A percentile compares a stretch with the other conserved stretches of the same genome.
These are phyloP conservation scores for Talaromyces trachyspermus DNA, from an alignment of 495 filamentous ascomycete genomes.

Conservation along the genomic window DNA sequence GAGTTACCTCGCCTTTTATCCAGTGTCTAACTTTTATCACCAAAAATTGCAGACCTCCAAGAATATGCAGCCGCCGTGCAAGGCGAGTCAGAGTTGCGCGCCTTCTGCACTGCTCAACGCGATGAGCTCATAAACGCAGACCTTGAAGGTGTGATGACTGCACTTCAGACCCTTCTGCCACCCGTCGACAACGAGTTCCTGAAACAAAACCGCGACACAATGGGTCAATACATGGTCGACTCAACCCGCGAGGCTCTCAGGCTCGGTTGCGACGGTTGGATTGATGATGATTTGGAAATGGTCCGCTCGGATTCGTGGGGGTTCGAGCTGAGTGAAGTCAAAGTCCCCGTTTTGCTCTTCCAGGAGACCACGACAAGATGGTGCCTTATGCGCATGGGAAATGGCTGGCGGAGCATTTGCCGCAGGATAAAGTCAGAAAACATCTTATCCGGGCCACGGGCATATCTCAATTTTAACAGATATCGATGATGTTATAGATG, in stretches of 20 bases:
- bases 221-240: background rate
- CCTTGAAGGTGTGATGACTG: background rate
- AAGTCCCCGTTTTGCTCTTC: background rate
- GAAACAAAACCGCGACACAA: background rate
- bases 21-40: background rate
- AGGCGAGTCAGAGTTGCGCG: background rate
- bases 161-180: background rate
- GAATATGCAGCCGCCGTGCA: background rate
- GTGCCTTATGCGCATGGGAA: constrained; percentile 3
- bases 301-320: background rate
- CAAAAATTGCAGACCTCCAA: background rate
- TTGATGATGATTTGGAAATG: constrained; percentile 1
- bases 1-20: too few species aligned
- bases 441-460: constrained; percentile 2
- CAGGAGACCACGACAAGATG: constrained; percentile 3
- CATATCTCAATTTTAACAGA: constrained; percentile 1
- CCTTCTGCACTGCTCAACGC: background rate
- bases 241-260: background rate
- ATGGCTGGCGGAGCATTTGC: constrained; percentile 2
- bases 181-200: background rate
- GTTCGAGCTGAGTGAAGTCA: background rate
- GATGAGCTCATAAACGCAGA: background rate
- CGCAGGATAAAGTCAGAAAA: constrained; percentile 4
- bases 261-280: background rate
- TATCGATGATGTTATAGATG: constrained; percentile 1